These are phyloP conservation scores for Neonectria punicea DNA, from an alignment of 2,329 filamentous ascomycete species.

Conservation along the genomic window DNA sequence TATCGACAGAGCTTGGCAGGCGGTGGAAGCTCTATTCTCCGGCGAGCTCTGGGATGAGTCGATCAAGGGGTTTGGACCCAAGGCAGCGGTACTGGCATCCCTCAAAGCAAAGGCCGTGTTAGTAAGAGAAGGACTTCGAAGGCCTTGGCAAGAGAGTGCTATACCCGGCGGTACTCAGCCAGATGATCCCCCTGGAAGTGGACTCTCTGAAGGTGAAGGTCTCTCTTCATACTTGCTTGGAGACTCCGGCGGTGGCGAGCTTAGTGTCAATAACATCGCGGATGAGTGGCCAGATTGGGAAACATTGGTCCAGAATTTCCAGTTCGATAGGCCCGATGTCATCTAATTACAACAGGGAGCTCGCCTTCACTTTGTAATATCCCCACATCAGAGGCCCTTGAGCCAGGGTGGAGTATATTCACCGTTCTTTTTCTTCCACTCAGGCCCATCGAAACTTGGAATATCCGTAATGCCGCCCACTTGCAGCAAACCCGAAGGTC, in stretches of 20 bases:
- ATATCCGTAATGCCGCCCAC: not conserved
- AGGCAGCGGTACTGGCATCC: not conserved
- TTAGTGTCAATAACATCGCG: not conserved
- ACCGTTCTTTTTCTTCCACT: not conserved
- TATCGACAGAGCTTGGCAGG: slow-evolving; percentile 48
- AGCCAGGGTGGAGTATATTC: not conserved
- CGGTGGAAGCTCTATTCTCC: not conserved
- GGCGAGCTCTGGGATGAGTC: not conserved
- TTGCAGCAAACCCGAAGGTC: not conserved
- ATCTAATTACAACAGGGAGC: not conserved
- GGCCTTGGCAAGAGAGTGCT: not conserved
- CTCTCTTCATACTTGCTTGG: not conserved
- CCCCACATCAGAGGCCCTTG: not conserved
- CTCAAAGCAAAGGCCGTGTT: slow-evolving; percentile 4
- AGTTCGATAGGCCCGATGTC: not conserved
- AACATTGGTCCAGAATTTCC: not conserved
- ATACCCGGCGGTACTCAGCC: not conserved
- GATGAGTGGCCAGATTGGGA: not conserved
- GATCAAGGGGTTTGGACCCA: not conserved
- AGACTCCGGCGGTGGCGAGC: not conserved
- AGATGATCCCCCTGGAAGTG: no score
- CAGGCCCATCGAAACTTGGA: no score
- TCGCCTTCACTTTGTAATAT: not conserved
- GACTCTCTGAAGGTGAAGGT: not conserved
- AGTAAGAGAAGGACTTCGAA: not conserved